Evolutionary conservation across 2,329 filamentous ascomycete species (phyloP), one percentile per base, ranked within the genome.

Genomic region (Colletotrichum endophyticum): DNA sequence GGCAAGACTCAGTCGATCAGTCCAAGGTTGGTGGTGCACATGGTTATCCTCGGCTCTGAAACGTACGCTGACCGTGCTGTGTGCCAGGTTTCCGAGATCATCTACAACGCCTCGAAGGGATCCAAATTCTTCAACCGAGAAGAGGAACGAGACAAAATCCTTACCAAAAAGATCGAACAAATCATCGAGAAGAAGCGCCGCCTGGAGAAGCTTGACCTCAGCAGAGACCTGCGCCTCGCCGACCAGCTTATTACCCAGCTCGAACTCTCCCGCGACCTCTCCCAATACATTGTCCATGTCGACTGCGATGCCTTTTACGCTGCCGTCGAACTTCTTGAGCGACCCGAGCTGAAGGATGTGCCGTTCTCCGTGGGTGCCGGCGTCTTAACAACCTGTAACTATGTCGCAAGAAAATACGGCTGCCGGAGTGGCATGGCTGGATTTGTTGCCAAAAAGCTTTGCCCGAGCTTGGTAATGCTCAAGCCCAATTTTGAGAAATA

Each of bases 291-390:
- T 28, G 94, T 99, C 1, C 97, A 99, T 83, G 91, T 99, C 64
- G 97, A 99, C 84, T 99, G 97, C 85, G 97, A 99, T 87, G 97
- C 97, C 19, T 99, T 99, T 85, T 99, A 97, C 82, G 97, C 97
- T 1, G 95, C 97, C 0, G 97, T 99, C 1, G 97, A 99, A 84
- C 95, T 93, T 79, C 89, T 96, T 5, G 94, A 95, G 80, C 90
- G 94, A 1, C 97, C 96, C 0, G 96, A 98, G 82, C 89, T 99
- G 62, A 95, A 94, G 76, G 89, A 96, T 53, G 88, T 98, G 0
- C 97, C 97, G 1, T 98, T 99, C 86, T 96, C 96, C 1, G 97
- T 99, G 0, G 97, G 97, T 1, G 87, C 83, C 19, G 92, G 92
- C 4, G 92, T 94, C 4, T 83, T 93, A 30, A 92, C 91, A 25